Percentiles rank a stretch among this genome's conserved stretches.
phyloP scores from a whole-genome alignment of 768 basidiomycete genomes.

The Lyophyllum shimeji region DNA sequence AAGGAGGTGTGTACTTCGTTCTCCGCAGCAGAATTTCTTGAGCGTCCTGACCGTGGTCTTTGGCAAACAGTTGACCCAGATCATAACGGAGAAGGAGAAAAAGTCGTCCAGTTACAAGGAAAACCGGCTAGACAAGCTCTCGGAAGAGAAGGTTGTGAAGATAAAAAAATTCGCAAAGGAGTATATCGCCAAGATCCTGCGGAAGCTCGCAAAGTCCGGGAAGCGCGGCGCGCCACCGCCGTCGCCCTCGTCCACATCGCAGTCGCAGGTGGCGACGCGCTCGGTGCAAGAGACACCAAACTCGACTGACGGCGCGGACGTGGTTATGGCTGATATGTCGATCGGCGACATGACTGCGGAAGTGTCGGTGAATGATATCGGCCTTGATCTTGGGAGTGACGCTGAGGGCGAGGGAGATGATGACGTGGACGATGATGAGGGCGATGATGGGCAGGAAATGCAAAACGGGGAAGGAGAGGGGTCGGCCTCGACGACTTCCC shows the following conservation, averaged over 20 bases:
- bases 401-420: constrained; percentile 4
- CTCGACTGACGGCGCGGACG: constrained; percentile 35
- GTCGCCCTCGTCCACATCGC: constrained; percentile 24
- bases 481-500: not conserved
- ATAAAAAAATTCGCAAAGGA: constrained; percentile 95
- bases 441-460: not conserved
- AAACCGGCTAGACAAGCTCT: constrained; percentile 69
- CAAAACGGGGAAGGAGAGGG: not conserved
- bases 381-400: constrained; percentile 25
- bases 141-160: constrained; percentile 84
- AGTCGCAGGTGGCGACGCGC: constrained; percentile 33
- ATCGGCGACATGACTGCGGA: constrained; percentile 34
- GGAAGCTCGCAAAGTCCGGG: constrained; percentile 59
- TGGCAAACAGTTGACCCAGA: constrained; percentile 65
- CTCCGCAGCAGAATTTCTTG: not conserved
- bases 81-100: constrained; percentile 95
- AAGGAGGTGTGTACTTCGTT: constrained; percentile 64
- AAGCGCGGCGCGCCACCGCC: constrained; percentile 22
- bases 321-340: constrained; percentile 27
- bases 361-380: constrained; percentile 35
- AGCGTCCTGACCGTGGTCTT: not conserved
- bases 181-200: constrained; percentile 79
- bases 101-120: constrained; percentile 79
- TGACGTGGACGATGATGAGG: not conserved
- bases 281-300: constrained; percentile 41